Conservation (phyloP, 495 filamentous ascomycete species). For the Aspergillus egyptiacus region DNA sequence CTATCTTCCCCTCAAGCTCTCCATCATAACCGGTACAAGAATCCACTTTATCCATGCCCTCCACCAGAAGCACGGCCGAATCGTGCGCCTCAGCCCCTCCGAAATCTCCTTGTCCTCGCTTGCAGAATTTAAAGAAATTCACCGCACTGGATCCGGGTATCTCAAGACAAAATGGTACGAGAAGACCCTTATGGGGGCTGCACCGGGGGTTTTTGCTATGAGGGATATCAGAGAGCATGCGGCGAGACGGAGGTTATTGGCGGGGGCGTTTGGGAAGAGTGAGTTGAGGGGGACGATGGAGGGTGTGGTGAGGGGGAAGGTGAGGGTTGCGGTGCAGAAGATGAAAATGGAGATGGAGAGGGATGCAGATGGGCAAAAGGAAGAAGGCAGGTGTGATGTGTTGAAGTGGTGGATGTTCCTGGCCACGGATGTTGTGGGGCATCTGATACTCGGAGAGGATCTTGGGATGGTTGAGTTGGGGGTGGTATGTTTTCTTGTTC, state of each 20-base stretch:
- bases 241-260: conserved; percentile 23
- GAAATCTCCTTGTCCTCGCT: conserved; percentile 31
- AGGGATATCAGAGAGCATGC: conserved; percentile 23
- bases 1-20: conserved; percentile 31
- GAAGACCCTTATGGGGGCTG: too few species aligned
- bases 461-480: conserved; percentile 42
- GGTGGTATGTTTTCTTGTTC: conserved; percentile 19
- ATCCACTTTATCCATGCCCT: conserved; percentile 24
- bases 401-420: conserved; percentile 45
- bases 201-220: conserved; percentile 24
- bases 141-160: conserved; percentile 24
- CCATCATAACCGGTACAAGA: conserved; percentile 29
- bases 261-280: conserved; percentile 25
- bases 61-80: conserved; percentile 30
- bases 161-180: conserved; percentile 13
- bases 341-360: conserved; percentile 21
- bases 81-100: conserved; percentile 33
- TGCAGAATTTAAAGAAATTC: conserved; percentile 26
- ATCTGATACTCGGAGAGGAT: conserved; percentile 46
- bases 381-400: conserved; percentile 29
- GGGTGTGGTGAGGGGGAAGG: conserved; percentile 19
- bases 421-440: conserved; percentile 41
- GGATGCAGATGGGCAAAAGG: not conserved
- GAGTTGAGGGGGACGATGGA: conserved; percentile 19
- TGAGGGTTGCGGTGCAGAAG: conserved; percentile 22